These are phyloP conservation scores for Lindgomyces ingoldianus DNA, from an alignment of 495 filamentous ascomycete species.

Conservation along the genomic window DNA sequence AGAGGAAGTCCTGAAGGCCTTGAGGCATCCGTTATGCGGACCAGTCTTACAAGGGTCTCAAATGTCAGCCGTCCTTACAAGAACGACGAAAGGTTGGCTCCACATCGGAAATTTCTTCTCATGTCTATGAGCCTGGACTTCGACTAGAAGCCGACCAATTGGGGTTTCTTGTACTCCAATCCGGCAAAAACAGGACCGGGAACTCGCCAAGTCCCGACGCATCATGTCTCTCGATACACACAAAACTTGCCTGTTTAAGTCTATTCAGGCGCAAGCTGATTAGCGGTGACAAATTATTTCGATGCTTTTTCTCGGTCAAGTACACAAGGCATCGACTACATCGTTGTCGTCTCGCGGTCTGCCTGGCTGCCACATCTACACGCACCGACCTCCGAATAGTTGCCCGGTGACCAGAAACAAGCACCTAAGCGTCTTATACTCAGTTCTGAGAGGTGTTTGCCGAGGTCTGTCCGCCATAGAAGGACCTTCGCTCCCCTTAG, in stretches of 20 bases:
- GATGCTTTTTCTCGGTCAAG: background rate
- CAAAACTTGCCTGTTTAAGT: constrained; percentile 1
- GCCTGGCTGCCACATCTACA: too few relatives aligned
- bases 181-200: background rate
- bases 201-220: background rate
- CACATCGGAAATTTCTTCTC: background rate
- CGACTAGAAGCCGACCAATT: background rate
- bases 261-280: background rate
- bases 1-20: background rate
- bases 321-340: background rate
- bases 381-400: too few relatives aligned
- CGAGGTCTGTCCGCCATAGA: too few relatives aligned
- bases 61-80: background rate
- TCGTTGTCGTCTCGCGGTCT: constrained; percentile 1
- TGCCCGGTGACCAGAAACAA: too few relatives aligned
- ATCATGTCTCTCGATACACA: background rate
- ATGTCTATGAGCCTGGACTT: background rate
- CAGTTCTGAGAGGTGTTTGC: too few relatives aligned
- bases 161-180: background rate
- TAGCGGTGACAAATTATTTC: constrained; percentile 1
- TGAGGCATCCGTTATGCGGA: background rate
- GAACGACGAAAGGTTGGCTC: background rate
- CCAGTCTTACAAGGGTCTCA: background rate
- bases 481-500: too few relatives aligned
- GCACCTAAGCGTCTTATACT: too few relatives aligned